Evolutionary conservation across 2,329 filamentous ascomycete species (phyloP).

Genomic region (Alternaria viburni): DNA sequence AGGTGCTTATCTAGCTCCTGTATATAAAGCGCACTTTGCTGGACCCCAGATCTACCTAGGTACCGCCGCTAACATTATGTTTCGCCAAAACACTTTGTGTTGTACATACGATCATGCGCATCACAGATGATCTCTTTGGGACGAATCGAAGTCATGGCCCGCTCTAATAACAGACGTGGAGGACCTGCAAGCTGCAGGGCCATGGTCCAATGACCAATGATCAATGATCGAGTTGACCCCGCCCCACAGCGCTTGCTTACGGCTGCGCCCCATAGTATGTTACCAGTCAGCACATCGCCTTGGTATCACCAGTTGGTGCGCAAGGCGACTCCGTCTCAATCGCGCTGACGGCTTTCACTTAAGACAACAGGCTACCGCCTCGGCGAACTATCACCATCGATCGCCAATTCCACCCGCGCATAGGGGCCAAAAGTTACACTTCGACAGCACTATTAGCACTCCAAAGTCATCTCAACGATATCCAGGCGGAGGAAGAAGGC

Average conservation of each 20-base stretch:
- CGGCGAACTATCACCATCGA: background rate
- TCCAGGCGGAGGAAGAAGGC: background rate
- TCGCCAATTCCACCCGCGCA: background rate
- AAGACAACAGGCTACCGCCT: background rate
- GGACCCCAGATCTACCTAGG: background rate
- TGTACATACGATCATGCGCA: background rate
- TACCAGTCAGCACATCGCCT: background rate
- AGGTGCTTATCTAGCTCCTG: background rate
- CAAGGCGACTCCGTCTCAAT: background rate
- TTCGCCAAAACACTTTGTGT: background rate
- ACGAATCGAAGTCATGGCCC: background rate
- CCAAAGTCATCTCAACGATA: background rate
- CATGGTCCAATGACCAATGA: background rate
- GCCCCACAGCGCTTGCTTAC: background rate
- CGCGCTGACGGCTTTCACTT: background rate
- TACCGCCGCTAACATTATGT: background rate
- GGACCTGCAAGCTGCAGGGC: background rate
- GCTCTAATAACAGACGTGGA: background rate
- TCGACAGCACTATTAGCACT: background rate
- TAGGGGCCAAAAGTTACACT: background rate
- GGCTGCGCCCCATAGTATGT: background rate
- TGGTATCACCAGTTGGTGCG: background rate
- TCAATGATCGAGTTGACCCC: background rate
- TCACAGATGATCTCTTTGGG: background rate
- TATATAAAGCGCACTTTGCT: background rate